Evolutionary conservation across 148 eudicot genomes (phyloP).

Genomic region (Rhododendron henanense): DNA sequence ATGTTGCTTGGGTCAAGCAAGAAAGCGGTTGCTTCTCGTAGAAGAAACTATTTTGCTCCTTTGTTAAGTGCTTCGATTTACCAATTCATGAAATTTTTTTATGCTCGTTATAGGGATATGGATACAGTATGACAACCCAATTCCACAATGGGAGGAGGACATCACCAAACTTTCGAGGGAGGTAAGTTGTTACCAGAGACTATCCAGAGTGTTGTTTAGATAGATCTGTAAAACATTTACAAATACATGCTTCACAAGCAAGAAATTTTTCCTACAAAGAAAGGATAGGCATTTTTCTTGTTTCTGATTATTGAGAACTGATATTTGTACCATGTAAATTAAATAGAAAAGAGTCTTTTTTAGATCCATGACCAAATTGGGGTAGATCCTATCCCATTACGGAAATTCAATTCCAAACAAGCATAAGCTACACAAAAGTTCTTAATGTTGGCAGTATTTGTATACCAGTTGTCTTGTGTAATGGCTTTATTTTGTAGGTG

Average conservation of each 20-base stretch:
- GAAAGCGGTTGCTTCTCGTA: constrained; percentile 50
- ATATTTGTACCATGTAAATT: not conserved
- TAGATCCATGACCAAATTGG: not conserved
- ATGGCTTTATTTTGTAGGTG: constrained; percentile 40
- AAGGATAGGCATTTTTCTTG: not conserved
- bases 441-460: not conserved
- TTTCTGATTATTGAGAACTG: not conserved
- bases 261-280: not conserved
- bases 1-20: constrained; percentile 98
- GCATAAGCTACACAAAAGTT: not conserved
- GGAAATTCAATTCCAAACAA: not conserved
- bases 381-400: too few relatives aligned
- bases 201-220: not conserved
- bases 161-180: constrained; percentile 85
- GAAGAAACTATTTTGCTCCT: not conserved
- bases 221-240: not conserved
- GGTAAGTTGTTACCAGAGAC: constrained; percentile 34
- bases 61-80: not conserved
- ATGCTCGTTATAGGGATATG: constrained; percentile 59
- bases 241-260: not conserved
- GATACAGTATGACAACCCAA: constrained; percentile 77
- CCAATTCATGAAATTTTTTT: not conserved
- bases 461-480: not conserved
- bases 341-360: not conserved
- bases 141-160: constrained; percentile 83